phyloP scores from a whole-genome alignment of 805 yeast species.

The Ogataea nitratoaversa region DNA sequence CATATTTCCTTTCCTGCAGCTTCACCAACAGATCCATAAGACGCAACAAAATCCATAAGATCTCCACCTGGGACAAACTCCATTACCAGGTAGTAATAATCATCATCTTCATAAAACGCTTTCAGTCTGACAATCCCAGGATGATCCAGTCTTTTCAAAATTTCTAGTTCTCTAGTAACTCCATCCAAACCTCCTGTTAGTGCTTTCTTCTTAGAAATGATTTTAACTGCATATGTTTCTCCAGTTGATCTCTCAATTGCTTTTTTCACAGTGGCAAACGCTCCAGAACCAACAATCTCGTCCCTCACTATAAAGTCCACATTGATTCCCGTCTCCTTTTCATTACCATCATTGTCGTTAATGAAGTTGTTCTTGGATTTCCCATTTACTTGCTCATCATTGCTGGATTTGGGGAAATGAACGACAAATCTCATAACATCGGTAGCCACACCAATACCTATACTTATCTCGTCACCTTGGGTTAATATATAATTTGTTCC shows the following conservation, averaged over 20 bases:
- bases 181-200: constrained; percentile 73
- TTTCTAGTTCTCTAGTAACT: constrained; percentile 81
- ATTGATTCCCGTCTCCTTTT: constrained; percentile 25
- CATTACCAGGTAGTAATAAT: constrained; percentile 84
- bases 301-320: constrained; percentile 67
- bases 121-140: constrained; percentile 79
- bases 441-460: constrained; percentile 77
- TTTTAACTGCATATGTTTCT: constrained; percentile 83
- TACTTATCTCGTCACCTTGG: constrained; percentile 91
- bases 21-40: constrained; percentile 88
- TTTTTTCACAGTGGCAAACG: constrained; percentile 92
- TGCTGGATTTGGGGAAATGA: constrained; percentile 36
- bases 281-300: constrained; percentile 95
- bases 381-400: constrained; percentile 27
- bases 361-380: neutral
- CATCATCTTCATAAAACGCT: constrained; percentile 81
- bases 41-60: constrained; percentile 93
- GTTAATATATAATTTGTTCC: constrained; percentile 75
- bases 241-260: constrained; percentile 87
- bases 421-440: constrained; percentile 58
- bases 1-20: constrained; percentile 85
- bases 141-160: constrained; percentile 72
- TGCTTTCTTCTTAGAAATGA: constrained; percentile 77
- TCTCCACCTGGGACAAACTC: constrained; percentile 97
- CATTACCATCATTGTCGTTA: constrained; percentile 6